Conservation (phyloP, 192 early-diverging fungal species). For the Coemansia sp. region DNA sequence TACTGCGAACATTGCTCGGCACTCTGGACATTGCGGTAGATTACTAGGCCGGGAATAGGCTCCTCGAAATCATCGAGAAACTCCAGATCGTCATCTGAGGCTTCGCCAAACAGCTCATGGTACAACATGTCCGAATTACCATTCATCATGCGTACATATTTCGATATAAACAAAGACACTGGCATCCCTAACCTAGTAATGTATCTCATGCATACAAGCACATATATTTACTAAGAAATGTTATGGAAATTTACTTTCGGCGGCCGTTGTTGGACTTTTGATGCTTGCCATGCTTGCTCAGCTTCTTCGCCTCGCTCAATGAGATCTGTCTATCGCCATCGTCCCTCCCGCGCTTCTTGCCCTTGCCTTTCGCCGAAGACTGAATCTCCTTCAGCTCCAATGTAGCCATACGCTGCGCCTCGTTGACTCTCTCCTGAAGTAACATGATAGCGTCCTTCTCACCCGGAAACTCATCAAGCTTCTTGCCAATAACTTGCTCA, state of each 20-base stretch:
- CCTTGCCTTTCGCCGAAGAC: constrained; percentile 42
- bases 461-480: constrained; percentile 80
- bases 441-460: constrained; percentile 85
- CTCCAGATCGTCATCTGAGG: neutral
- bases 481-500: constrained; percentile 86
- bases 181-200: neutral
- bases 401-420: constrained; percentile 85
- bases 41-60: constrained; percentile 22
- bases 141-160: neutral
- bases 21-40: constrained; percentile 12
- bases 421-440: constrained; percentile 91
- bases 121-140: neutral
- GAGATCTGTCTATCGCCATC: constrained; percentile 56
- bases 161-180: neutral
- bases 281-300: constrained; percentile 22
- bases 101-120: constrained; percentile 25
- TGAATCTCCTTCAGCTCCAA: constrained; percentile 79
- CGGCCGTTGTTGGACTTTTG: neutral
- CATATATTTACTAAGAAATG: neutral
- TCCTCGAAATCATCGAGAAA: neutral
- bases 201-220: neutral
- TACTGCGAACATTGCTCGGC: constrained; percentile 10
- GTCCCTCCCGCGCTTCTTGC: constrained; percentile 36
- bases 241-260: constrained; percentile 9
- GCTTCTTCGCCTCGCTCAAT: constrained; percentile 47